Conservation (phyloP, 495 filamentous ascomycete species). For the Annulohypoxylon bovei region DNA sequence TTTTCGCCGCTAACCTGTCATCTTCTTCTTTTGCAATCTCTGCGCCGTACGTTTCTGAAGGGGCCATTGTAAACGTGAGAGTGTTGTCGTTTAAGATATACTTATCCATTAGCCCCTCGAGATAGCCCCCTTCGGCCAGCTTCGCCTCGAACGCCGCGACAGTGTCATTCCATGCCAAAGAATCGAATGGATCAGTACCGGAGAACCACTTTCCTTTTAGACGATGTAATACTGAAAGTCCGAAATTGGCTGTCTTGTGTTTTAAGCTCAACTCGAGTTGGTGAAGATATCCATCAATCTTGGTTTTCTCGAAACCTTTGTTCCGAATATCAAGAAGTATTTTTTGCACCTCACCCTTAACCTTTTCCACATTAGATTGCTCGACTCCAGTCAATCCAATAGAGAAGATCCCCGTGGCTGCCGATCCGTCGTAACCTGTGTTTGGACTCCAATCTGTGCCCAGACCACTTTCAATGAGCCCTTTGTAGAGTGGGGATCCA, state of each 20-base stretch:
- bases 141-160: constrained; percentile 79
- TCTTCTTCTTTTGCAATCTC: constrained; percentile 83
- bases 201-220: constrained; percentile 94
- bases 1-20: constrained; percentile 72
- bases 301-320: constrained; percentile 85
- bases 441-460: constrained; percentile 95
- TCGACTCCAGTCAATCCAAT: constrained; percentile 88
- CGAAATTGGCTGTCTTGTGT: constrained; percentile 95
- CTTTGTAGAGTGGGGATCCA: constrained; percentile 90
- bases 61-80: constrained; percentile 94
- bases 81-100: constrained; percentile 88
- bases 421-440: constrained; percentile 84
- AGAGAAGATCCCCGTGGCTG: constrained; percentile 82
- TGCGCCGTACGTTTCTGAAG: constrained; percentile 74
- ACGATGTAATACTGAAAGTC: constrained; percentile 87
- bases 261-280: constrained; percentile 90
- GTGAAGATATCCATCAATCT: constrained; percentile 92
- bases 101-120: constrained; percentile 86
- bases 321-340: constrained; percentile 71
- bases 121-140: constrained; percentile 76
- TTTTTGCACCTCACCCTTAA: constrained; percentile 75
- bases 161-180: constrained; percentile 88
- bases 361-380: constrained; percentile 76
- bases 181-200: constrained; percentile 89
- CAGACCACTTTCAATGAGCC: constrained; percentile 88